Conservation (phyloP, 1,284 basidiomycete genomes). For the Meira nashicola region DNA sequence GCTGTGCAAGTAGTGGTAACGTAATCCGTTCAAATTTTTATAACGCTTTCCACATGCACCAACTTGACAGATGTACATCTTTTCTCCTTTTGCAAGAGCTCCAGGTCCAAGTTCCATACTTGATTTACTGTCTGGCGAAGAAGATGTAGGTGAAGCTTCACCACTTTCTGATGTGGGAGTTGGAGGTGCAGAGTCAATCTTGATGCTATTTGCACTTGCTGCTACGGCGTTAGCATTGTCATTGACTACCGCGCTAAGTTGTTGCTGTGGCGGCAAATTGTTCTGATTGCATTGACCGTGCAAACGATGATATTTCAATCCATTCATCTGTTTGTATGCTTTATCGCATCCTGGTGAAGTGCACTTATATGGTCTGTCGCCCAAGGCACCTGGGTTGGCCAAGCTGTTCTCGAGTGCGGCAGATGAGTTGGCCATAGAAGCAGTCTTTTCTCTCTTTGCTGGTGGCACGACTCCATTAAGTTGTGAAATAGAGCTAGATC, state of each 20-base stretch:
- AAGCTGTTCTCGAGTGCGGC: neutral
- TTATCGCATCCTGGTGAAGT: constrained; percentile 97
- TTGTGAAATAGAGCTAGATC: constrained; percentile 19
- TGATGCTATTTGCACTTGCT: neutral
- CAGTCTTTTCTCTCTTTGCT: constrained; percentile 43
- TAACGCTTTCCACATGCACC: constrained; percentile 76
- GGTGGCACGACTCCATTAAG: constrained; percentile 22
- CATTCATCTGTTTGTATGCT: constrained; percentile 94
- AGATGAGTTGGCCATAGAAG: constrained; percentile 14
- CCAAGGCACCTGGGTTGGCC: constrained; percentile 2
- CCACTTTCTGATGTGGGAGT: neutral
- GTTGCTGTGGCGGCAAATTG: constrained; percentile 11
- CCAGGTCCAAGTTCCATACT: neutral
- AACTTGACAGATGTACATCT: constrained; percentile 48
- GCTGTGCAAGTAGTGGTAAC: constrained; percentile 94
- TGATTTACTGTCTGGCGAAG: constrained; percentile 5
- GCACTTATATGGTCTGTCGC: constrained; percentile 85
- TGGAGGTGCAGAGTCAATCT: constrained; percentile 9
- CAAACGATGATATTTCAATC: constrained; percentile 92
- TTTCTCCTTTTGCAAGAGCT: constrained; percentile 15
- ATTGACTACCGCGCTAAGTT: constrained; percentile 3
- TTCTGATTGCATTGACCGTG: constrained; percentile 71
- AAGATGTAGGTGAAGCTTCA: neutral
- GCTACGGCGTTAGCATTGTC: constrained; percentile 1
- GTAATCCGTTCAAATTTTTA: constrained; percentile 65